Evolutionary conservation across 768 basidiomycete species (phyloP).

Genomic region (Xanthoconium stramineum): DNA sequence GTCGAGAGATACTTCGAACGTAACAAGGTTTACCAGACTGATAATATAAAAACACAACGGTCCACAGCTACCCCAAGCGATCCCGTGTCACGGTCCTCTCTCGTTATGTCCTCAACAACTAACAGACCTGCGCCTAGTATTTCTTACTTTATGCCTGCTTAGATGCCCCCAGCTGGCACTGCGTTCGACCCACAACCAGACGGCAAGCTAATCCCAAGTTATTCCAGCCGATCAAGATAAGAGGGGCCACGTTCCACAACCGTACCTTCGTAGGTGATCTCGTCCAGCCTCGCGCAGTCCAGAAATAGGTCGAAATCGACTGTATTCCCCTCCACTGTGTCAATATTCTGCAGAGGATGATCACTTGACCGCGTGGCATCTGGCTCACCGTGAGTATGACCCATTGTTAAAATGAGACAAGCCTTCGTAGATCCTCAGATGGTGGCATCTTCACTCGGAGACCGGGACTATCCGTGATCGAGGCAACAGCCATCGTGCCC

Average conservation of each 20-base stretch:
- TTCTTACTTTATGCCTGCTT: slow-evolving; percentile 47
- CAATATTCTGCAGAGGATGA: slow-evolving; percentile 61
- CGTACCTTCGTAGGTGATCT: slow-evolving; percentile 45
- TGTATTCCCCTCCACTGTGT: slow-evolving; percentile 52
- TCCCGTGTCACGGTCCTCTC: neutral
- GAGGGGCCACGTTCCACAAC: slow-evolving; percentile 51
- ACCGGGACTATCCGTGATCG: slow-evolving; percentile 58
- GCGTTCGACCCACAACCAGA: slow-evolving; percentile 40
- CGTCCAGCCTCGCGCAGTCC: neutral
- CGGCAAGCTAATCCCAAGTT: slow-evolving; percentile 41
- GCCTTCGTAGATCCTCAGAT: slow-evolving; percentile 30
- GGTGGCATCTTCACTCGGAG: slow-evolving; percentile 42
- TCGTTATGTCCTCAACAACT: slow-evolving; percentile 9
- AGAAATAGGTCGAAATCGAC: neutral
- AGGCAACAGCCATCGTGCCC: slow-evolving; percentile 62
- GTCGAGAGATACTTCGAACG: no score
- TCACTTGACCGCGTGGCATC: slow-evolving; percentile 51
- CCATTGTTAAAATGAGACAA: neutral
- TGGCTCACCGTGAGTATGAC: slow-evolving; percentile 39
- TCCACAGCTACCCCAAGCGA: neutral
- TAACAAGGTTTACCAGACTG: neutral
- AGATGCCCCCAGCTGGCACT: slow-evolving; percentile 43
- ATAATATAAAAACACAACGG: slow-evolving; percentile 2
- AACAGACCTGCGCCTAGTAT: slow-evolving; percentile 42
- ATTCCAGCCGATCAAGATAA: slow-evolving; percentile 55